Evolutionary conservation across 371 early-diverging fungal species (phyloP).

Genomic region (Mycotypha africana): DNA sequence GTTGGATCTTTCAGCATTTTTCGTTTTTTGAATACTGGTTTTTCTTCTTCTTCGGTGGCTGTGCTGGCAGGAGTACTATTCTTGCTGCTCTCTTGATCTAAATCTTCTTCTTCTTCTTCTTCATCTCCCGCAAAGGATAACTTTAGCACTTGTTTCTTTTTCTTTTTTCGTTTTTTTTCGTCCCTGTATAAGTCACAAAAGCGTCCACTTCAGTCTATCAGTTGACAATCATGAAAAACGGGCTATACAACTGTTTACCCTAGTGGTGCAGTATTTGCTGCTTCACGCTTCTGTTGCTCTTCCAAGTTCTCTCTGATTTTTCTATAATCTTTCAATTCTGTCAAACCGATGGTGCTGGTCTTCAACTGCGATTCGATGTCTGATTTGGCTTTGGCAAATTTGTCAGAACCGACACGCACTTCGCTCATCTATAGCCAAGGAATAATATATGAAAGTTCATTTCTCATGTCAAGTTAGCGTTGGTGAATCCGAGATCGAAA

Average conservation of each 20-base stretch:
- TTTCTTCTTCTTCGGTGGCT: slow-evolving; percentile 33
- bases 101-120: slow-evolving; percentile 24
- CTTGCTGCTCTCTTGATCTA: slow-evolving; percentile 15
- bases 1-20: slow-evolving; percentile 81
- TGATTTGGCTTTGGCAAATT: slow-evolving; percentile 76
- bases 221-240: too few relatives aligned
- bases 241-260: slow-evolving; percentile 25
- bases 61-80: too few relatives aligned
- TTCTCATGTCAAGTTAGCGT: too few relatives aligned
- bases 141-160: slow-evolving; percentile 54
- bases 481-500: too few relatives aligned
- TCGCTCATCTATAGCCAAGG: slow-evolving; percentile 52
- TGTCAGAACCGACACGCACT: slow-evolving; percentile 73
- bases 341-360: slow-evolving; percentile 84
- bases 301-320: slow-evolving; percentile 78
- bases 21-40: slow-evolving; percentile 41
- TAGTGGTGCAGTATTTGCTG: slow-evolving; percentile 58
- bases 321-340: slow-evolving; percentile 84
- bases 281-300: slow-evolving; percentile 73
- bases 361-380: slow-evolving; percentile 82
- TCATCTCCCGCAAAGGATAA: slow-evolving; percentile 70
- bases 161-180: slow-evolving; percentile 58
- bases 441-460: too few relatives aligned
- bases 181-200: too few relatives aligned
- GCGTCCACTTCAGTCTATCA: neutral